Evolutionary conservation across 2,329 filamentous ascomycete species (phyloP).

Genomic region (Apiospora marii): DNA sequence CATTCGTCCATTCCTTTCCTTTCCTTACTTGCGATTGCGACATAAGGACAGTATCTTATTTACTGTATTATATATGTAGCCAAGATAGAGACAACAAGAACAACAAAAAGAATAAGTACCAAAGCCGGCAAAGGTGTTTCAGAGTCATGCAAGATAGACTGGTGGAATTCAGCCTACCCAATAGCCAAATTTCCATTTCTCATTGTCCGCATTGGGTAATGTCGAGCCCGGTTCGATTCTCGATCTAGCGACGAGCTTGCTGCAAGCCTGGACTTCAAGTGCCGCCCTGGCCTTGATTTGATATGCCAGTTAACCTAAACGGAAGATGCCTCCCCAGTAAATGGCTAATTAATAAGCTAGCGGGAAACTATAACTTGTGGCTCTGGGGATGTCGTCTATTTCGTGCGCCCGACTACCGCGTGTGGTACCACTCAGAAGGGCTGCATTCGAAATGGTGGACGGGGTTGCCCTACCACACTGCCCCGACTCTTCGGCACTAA

Average conservation of each 20-base stretch:
- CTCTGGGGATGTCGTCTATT: neutral
- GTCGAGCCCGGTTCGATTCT: neutral
- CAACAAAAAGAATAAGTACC: neutral
- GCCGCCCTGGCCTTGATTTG: neutral
- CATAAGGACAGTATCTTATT: neutral
- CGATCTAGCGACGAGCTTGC: neutral
- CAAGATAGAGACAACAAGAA: neutral
- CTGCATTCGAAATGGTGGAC: neutral
- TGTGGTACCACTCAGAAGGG: neutral
- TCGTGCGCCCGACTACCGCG: neutral
- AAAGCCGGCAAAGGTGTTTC: neutral
- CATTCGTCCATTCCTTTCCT: neutral
- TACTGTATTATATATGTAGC: neutral
- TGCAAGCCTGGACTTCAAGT: neutral
- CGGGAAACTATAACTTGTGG: neutral
- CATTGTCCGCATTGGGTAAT: constrained; percentile 4
- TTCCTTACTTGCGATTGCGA: neutral
- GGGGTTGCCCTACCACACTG: constrained; percentile 5
- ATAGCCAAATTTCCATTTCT: constrained; percentile 1
- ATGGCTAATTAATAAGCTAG: neutral
- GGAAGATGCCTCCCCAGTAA: neutral
- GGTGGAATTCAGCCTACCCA: neutral
- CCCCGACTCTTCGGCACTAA: constrained; percentile 13
- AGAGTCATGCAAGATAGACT: constrained; percentile 1
- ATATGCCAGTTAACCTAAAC: constrained; percentile 2